phyloP scores from a whole-genome alignment of 495 filamentous ascomycete genomes.

The Amphirosellinia nigrospora region DNA sequence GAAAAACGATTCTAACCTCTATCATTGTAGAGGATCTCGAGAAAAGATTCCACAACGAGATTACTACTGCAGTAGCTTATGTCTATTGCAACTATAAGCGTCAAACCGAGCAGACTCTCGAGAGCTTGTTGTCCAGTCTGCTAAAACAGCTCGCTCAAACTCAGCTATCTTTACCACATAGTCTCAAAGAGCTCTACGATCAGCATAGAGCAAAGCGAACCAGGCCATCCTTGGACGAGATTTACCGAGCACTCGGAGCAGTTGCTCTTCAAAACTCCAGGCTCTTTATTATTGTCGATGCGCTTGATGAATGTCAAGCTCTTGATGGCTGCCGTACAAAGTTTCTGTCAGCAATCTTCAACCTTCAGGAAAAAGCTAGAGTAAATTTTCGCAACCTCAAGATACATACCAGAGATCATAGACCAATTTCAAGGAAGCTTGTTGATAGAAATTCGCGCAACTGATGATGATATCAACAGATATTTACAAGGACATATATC shows the following conservation, averaged over 20 bases:
- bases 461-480: constrained; percentile 39
- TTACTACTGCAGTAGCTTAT: constrained; percentile 46
- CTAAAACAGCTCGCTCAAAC: constrained; percentile 40
- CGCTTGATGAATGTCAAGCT: constrained; percentile 53
- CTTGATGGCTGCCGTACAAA: constrained; percentile 1
- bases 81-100: constrained; percentile 49
- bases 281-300: constrained; percentile 54
- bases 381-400: constrained; percentile 52
- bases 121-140: constrained; percentile 34
- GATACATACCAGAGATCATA: constrained; percentile 43
- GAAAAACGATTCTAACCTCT: constrained; percentile 44
- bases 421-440: constrained; percentile 17
- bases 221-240: constrained; percentile 36
- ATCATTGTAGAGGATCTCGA: constrained; percentile 44
- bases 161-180: constrained; percentile 29
- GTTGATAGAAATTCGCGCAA: constrained; percentile 48
- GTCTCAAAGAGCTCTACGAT: constrained; percentile 38
- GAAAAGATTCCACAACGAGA: constrained; percentile 28
- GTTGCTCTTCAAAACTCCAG: constrained; percentile 30
- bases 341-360: constrained; percentile 35
- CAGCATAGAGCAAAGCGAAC: constrained; percentile 26
- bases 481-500: constrained; percentile 42
- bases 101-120: constrained; percentile 34
- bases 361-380: constrained; percentile 31
- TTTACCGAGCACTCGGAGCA: constrained; percentile 31